Evolutionary conservation across 2,329 filamentous ascomycete species (phyloP), one percentile per base, ranked within the genome.

Genomic region (Mollisia scopiformis): DNA sequence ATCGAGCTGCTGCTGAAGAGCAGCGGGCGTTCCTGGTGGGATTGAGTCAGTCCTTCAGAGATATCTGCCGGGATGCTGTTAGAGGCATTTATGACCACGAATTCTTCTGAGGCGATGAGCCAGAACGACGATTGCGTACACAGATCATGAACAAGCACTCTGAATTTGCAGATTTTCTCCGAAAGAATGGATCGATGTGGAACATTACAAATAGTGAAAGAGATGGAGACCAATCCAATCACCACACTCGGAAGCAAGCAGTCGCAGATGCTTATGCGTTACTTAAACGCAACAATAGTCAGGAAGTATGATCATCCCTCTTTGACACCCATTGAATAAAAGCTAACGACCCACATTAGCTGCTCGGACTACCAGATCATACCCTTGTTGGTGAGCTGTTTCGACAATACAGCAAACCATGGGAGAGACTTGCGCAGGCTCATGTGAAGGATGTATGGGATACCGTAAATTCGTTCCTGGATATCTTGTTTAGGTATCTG

Each of bases 401-500:
- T n/a, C 52, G 56, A 21, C 31, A 55, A 21, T 59, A 66, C 14
- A 61, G 55, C 21, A 31, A 25, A 19, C 61, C 58, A 13, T 66
- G 63, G 61, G 53, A 28, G 52, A 23, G 46, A 10, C 27, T 66
- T 5, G 57, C 63, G 13, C 37, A 53, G 23, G 14, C 6, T 4
- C 59, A 63, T 23, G 51, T 63, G 31, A 41, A 58, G 30, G 58
- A 58, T 19, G 63, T 68, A 6, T 58, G 57, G 68, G 49, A 63
- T 41, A 39, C 47, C 5, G 33, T 53, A 28, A 55, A 69, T 23
- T 59, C 62, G 0, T 79, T 82, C 49, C 62, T 81, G 1, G 41
- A 72, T 3, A 63, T 67, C 4, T 70, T 77, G 3, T 66, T 80
- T n/a, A 23, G 66, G 10, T 59, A 78, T 16, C 66, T 79, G 16